Conservation (phyloP, 768 basidiomycete genomes). For the Leccinum olivaceopallidum region DNA sequence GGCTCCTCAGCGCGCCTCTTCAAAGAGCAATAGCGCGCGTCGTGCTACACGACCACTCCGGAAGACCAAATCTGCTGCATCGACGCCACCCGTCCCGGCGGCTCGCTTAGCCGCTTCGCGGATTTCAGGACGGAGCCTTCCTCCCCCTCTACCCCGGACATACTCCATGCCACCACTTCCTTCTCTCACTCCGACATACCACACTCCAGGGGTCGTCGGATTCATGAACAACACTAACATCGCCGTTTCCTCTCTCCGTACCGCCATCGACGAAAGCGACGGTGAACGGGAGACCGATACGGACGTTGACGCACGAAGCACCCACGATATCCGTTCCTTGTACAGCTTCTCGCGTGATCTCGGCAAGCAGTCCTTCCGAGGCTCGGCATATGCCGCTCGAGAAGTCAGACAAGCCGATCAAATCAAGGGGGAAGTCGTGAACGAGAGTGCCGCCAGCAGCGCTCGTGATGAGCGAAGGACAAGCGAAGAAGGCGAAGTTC, state of each 20-base stretch:
- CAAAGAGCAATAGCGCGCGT: slow-evolving; percentile 25
- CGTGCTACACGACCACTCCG: slow-evolving; percentile 34
- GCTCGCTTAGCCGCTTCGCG: slow-evolving; percentile 37
- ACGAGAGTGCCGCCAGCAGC: slow-evolving; percentile 14
- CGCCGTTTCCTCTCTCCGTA: slow-evolving; percentile 36
- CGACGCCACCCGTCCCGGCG: slow-evolving; percentile 35
- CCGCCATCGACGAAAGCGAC: slow-evolving; percentile 37
- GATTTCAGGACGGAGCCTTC: slow-evolving; percentile 30
- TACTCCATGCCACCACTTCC: slow-evolving; percentile 35
- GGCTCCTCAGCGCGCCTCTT: slow-evolving; percentile 24
- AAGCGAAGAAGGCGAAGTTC: slow-evolving; percentile 11
- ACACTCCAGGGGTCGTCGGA: slow-evolving; percentile 24
- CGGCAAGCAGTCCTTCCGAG: slow-evolving; percentile 27
- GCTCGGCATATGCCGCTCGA: slow-evolving; percentile 26
- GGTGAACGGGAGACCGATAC: slow-evolving; percentile 36
- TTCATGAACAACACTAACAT: slow-evolving; percentile 39
- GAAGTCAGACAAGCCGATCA: slow-evolving; percentile 21
- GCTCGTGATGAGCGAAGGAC: slow-evolving; percentile 13
- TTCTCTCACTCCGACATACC: slow-evolving; percentile 30
- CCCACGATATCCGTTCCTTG: slow-evolving; percentile 32
- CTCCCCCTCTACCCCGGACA: slow-evolving; percentile 33
- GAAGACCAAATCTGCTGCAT: slow-evolving; percentile 37
- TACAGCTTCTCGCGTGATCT: slow-evolving; percentile 36
- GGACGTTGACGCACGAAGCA: slow-evolving; percentile 29
- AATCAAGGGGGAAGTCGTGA: slow-evolving; percentile 24